Percentiles rank a stretch among this genome's conserved stretches.
Evolutionary conservation across 768 basidiomycete genomes (phyloP).

Genomic region (Amanita jacksonii): DNA sequence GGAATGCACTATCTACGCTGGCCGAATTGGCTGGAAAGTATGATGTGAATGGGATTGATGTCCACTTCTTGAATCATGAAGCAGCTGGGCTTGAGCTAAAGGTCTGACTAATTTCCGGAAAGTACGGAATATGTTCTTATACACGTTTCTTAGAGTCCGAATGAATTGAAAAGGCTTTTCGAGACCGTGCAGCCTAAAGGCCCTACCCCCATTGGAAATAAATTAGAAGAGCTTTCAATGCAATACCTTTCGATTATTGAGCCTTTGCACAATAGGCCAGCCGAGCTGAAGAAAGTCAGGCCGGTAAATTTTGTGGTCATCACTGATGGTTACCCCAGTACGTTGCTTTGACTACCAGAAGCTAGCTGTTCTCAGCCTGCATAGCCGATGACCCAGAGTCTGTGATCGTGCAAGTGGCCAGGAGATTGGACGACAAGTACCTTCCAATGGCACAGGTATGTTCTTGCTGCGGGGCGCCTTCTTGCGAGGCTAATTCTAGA

Average conservation of each 20-base stretch:
- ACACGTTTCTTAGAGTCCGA: slow-evolving; percentile 22
- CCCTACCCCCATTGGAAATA: slow-evolving; percentile 33
- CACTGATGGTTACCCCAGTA: slow-evolving; percentile 56
- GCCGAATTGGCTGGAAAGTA: slow-evolving; percentile 40
- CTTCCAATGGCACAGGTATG: slow-evolving; percentile 45
- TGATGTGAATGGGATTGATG: slow-evolving; percentile 51
- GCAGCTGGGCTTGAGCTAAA: slow-evolving; percentile 26
- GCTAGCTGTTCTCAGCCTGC: neutral
- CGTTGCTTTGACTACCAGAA: slow-evolving; percentile 13
- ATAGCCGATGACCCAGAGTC: slow-evolving; percentile 43
- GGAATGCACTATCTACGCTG: slow-evolving; percentile 36
- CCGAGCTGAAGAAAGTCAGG: slow-evolving; percentile 29
- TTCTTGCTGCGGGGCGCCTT: neutral
- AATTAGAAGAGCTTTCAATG: slow-evolving; percentile 22
- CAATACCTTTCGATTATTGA: slow-evolving; percentile 6
- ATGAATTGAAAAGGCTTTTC: slow-evolving; percentile 33
- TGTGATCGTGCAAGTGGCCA: slow-evolving; percentile 37
- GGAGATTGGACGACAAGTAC: slow-evolving; percentile 39
- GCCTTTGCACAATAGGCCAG: neutral
- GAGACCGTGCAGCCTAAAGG: slow-evolving; percentile 32
- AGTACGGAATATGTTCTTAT: neutral
- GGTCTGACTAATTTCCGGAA: slow-evolving; percentile 16
- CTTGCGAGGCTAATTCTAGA: neutral
- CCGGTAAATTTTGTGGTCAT: slow-evolving; percentile 51
- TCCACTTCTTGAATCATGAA: slow-evolving; percentile 46